phyloP scores from a whole-genome alignment of 495 filamentous ascomycete genomes.

The Clavariopsis aquatica region DNA sequence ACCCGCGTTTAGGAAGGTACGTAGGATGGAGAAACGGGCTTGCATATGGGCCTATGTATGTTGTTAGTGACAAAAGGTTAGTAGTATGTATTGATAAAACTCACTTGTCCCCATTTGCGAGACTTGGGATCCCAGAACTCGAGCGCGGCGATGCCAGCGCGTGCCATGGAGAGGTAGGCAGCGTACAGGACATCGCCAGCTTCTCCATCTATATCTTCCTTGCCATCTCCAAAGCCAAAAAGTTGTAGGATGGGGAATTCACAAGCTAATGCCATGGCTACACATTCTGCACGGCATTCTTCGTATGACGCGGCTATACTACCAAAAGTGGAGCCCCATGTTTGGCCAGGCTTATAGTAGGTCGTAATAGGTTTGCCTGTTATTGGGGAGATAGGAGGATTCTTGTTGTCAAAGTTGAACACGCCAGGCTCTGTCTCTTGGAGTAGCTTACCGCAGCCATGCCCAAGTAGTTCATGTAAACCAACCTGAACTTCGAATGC shows the following conservation, averaged over 20 bases:
- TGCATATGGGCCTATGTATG: slow-evolving; percentile 67
- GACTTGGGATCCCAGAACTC: slow-evolving; percentile 89
- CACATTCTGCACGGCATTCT: slow-evolving; percentile 80
- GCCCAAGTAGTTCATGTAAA: slow-evolving; percentile 92
- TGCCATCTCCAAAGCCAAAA: slow-evolving; percentile 85
- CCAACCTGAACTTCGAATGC: slow-evolving; percentile 96
- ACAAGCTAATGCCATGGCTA: slow-evolving; percentile 89
- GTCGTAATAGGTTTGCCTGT: slow-evolving; percentile 74
- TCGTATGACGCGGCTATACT: slow-evolving; percentile 84
- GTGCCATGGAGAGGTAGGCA: slow-evolving; percentile 87
- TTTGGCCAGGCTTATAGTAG: slow-evolving; percentile 92
- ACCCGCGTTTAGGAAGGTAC: slow-evolving; percentile 82
- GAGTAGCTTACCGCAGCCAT: slow-evolving; percentile 92
- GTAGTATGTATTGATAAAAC: slow-evolving; percentile 36
- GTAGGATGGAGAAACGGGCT: slow-evolving; percentile 86
- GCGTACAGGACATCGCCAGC: slow-evolving; percentile 85
- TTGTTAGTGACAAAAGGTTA: background rate
- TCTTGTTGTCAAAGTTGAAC: slow-evolving; percentile 82
- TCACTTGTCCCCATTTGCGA: slow-evolving; percentile 82
- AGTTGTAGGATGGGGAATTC: slow-evolving; percentile 86
- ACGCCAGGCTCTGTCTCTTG: slow-evolving; percentile 79
- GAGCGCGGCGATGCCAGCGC: slow-evolving; percentile 78
- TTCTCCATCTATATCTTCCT: slow-evolving; percentile 64
- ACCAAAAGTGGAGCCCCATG: slow-evolving; percentile 91
- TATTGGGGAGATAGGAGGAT: slow-evolving; percentile 79